Percentiles rank a stretch among this genome's conserved stretches.
These are phyloP conservation scores for Populus hybrid DNA, from an alignment of 441 rosid genomes.

Conservation along the genomic window DNA sequence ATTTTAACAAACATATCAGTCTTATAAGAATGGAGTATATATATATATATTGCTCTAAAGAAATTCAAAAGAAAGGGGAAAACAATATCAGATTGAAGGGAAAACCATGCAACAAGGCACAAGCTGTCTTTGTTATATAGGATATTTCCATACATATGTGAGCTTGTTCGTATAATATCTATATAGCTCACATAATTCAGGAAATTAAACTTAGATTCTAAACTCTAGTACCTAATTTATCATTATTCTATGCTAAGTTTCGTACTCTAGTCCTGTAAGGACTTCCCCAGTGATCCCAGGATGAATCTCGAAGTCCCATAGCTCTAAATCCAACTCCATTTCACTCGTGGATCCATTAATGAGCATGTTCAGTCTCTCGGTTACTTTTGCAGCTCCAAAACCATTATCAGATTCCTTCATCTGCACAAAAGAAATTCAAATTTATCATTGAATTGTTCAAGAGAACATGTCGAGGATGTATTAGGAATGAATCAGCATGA, in stretches of 20 bases:
- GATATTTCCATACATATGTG: not conserved
- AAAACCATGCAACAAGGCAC: not conserved
- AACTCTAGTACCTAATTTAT: not conserved
- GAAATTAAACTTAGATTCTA: not conserved
- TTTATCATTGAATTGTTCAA: not conserved
- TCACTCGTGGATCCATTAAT: conserved; percentile 26
- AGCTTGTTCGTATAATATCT: no score
- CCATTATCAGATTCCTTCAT: conserved; percentile 15
- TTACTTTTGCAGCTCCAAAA: conserved; percentile 28
- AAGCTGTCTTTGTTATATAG: not conserved
- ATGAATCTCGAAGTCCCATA: conserved; percentile 30
- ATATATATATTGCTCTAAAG: not conserved
- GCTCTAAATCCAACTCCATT: conserved; percentile 15
- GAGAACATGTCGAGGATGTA: not conserved
- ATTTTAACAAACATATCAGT: not conserved
- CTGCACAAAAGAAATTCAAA: conserved; percentile 13
- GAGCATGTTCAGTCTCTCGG: conserved; percentile 33
- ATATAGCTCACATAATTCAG: not conserved
- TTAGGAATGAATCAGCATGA: not conserved
- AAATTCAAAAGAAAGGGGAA: not conserved
- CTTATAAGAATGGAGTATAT: not conserved
- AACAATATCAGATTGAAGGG: not conserved
- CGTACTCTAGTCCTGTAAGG: not conserved
- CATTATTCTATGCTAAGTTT: not conserved
- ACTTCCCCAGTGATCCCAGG: conserved; percentile 18